Base-by-base conservation (phyloP, 129 eudicot genomes). In the sunflower (Helianthus annuus) region DNA sequence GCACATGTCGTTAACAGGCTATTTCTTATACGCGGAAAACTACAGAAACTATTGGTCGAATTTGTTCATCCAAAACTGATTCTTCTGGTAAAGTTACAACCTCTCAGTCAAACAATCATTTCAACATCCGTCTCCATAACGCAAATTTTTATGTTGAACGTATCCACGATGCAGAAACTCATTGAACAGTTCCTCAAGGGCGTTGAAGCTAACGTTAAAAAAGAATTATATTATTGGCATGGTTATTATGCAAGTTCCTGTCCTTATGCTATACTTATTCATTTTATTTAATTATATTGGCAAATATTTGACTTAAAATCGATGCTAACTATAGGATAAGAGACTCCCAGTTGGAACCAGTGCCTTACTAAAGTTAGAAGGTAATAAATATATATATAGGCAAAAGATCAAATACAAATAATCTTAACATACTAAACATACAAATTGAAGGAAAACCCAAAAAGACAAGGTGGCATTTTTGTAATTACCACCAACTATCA, bases 141-240 rank as follows among this genome's bases (percentile, higher is more conserved):
- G 52, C 29, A 27, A 16, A 39, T 8, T 64, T 46, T n/a, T n/a
- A 60, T 69, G 27, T 79, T 51, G 66, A 66, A 65, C 63, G 10
- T 65, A 72, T 76, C 24, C 15, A 13, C 27, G 57, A 15, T 45
- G 58, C 97, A 90, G 94, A 87, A 90, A 81, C 94, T 90, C 16
- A 88, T 90, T 48, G 94, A 90, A 72, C 83, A 87, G 69, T 81
- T 90, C 75, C 94, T 90, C 52, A 88, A 82, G 73, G 76, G 85
- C 68, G 85, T 87, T 51, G 94, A 85, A 57, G 83, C 84, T 64
- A 74, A 76, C 68, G 51, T 81, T 52, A 87, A 81, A 75, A 79
- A 94, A 77, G 97, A 90, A 73, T 75, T 90, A 38, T 83, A 90
- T 74, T 90, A 90, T 79, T 90, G 97, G 97, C 89, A 87, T 49